Conservation (phyloP, 768 basidiomycete genomes). For the Boletus eberwhitei region DNA sequence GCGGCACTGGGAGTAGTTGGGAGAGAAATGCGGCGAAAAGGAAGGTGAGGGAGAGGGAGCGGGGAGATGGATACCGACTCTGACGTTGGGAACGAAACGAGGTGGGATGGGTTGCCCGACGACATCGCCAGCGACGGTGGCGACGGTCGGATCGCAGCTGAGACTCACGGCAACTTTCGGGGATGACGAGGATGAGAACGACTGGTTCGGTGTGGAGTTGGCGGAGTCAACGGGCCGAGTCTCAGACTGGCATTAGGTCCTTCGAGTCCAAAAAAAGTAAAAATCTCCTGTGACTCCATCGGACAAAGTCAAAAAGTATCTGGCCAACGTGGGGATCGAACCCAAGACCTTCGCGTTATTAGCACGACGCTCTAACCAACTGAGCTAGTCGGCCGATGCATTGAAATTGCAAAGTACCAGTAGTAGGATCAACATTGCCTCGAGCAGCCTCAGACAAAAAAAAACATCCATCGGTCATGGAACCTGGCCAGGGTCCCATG, state of each 20-base stretch:
- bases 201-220: background rate
- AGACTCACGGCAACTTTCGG: background rate
- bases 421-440: no score
- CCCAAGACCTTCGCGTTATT: constrained; percentile 56
- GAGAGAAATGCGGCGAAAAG: constrained; percentile 63
- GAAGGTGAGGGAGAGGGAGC: constrained; percentile 47
- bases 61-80: constrained; percentile 24
- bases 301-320: constrained; percentile 2
- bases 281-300: background rate
- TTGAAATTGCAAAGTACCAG: background rate
- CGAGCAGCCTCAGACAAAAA: no score
- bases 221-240: constrained; percentile 19
- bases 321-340: constrained; percentile 78
- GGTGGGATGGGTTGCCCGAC: constrained; percentile 5
- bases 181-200: background rate
- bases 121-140: constrained; percentile 21
- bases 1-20: constrained; percentile 49
- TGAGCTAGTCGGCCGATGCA: constrained; percentile 29
- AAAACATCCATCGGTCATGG: no score
- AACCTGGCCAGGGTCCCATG: no score
- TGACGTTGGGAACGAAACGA: constrained; percentile 34
- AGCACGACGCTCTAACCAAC: constrained; percentile 35
- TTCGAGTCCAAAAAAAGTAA: constrained; percentile 17
- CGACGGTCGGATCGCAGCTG: constrained; percentile 10
- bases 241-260: constrained; percentile 21